A percentile compares a stretch with the other conserved stretches of the same genome.
phyloP scores from a whole-genome alignment of 345 rosid species.

The Salix suchowensis region DNA sequence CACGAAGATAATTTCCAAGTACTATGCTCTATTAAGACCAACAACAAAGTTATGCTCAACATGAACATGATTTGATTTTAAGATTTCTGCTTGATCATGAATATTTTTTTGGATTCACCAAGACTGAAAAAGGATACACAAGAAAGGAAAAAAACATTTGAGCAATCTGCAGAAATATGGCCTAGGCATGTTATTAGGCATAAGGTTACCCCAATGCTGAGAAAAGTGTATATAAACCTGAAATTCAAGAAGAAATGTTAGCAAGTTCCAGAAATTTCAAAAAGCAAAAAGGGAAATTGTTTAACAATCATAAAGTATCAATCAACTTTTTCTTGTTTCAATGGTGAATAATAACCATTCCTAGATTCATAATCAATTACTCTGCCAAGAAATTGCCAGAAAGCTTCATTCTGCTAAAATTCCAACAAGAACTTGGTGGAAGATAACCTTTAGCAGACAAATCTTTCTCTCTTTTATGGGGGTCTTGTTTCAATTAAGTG shows the following conservation, averaged over 20 bases:
- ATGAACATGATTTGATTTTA: neutral
- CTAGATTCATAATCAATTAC: neutral
- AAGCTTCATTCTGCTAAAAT: neutral
- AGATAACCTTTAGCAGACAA: neutral
- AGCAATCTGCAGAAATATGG: conserved; percentile 44
- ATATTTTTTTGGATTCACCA: neutral
- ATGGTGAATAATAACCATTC: neutral
- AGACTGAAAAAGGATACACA: conserved; percentile 46
- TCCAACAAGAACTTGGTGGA: neutral
- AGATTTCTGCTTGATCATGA: neutral
- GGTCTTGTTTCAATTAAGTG: neutral
- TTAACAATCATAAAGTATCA: neutral
- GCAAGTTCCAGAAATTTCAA: neutral
- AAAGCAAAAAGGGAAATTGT: neutral
- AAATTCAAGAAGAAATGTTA: conserved; percentile 2
- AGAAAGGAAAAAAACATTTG: conserved; percentile 44
- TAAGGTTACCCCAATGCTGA: conserved; percentile 34
- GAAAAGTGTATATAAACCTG: conserved; percentile 52
- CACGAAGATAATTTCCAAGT: conserved; percentile 30
- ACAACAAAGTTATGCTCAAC: neutral
- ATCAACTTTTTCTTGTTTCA: neutral
- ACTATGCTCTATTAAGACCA: conserved; percentile 28
- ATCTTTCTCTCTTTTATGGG: neutral
- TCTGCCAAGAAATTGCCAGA: neutral
- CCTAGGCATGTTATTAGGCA: conserved; percentile 52